Conservation (phyloP, 1,284 basidiomycete species). For the Boletus hoseneyae region DNA sequence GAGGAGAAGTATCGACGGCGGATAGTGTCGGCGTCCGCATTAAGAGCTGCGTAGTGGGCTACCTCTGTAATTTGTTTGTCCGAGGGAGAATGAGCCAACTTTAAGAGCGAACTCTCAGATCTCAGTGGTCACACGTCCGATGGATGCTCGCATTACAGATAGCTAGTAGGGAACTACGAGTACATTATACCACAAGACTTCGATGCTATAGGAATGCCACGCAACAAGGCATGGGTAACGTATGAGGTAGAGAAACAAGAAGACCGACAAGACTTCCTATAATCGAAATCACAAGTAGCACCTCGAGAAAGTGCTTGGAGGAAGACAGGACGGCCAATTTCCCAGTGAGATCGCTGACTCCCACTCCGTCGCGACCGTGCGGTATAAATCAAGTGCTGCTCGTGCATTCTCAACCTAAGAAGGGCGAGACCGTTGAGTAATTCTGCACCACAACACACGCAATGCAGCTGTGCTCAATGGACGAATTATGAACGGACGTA, state of each 20-base stretch:
- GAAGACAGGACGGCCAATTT: constrained; percentile 73
- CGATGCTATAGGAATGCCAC: constrained; percentile 10
- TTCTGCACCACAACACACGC: constrained; percentile 1
- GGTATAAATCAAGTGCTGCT: constrained; percentile 71
- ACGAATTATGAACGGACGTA: constrained; percentile 36
- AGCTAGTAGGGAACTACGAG: constrained; percentile 16
- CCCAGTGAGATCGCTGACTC: constrained; percentile 56
- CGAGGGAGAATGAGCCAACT: too few species aligned
- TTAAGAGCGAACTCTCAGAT: too few species aligned
- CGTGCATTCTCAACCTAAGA: constrained; percentile 72
- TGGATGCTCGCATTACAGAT: constrained; percentile 20
- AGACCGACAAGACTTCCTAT: constrained; percentile 9
- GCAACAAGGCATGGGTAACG: constrained; percentile 3
- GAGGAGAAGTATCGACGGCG: constrained; percentile 21
- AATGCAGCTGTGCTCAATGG: not conserved
- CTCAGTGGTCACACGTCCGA: not conserved
- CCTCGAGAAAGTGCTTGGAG: constrained; percentile 73
- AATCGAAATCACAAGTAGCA: constrained; percentile 53
- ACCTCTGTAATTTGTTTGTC: not conserved
- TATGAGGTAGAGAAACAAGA: constrained; percentile 14
- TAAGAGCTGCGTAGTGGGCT: not conserved
- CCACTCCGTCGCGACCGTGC: constrained; percentile 64
- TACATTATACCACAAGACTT: constrained; percentile 24
- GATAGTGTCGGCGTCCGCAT: constrained; percentile 2
- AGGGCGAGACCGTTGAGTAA: constrained; percentile 16